Conservation (phyloP, 768 basidiomycete species). For the Mycena metata region DNA sequence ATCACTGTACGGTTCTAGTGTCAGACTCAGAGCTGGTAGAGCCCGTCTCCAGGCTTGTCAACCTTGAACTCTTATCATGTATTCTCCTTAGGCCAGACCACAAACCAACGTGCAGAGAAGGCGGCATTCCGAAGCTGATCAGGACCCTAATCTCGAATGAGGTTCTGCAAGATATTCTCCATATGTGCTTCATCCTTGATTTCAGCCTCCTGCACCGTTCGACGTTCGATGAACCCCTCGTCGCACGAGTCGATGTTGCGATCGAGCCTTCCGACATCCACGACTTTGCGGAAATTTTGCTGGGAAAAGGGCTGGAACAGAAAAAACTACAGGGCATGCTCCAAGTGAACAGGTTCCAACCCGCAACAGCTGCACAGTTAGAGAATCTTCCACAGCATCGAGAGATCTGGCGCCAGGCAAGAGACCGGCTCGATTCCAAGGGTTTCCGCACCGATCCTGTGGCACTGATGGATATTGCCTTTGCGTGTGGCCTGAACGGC, state of each 20-base stretch:
- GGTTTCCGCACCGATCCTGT: conserved; percentile 1
- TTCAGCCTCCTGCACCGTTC: conserved; percentile 15
- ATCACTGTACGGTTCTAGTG: conserved; percentile 23
- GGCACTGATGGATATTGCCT: background rate
- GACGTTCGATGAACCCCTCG: background rate
- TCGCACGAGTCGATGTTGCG: conserved; percentile 16
- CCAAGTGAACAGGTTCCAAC: conserved; percentile 15
- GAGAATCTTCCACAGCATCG: conserved; percentile 7
- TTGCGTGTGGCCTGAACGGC: background rate
- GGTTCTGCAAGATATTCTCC: conserved; percentile 10
- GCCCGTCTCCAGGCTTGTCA: conserved; percentile 14
- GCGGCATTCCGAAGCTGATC: conserved; percentile 22
- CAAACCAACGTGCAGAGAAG: conserved; percentile 16
- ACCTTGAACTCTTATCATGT: conserved; percentile 20
- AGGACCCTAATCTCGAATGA: conserved; percentile 15
- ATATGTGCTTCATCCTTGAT: conserved; percentile 16
- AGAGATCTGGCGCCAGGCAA: background rate
- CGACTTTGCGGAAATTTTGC: conserved; percentile 14
- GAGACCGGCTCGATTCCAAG: background rate
- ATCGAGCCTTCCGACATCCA: conserved; percentile 18
- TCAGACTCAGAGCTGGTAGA: conserved; percentile 14
- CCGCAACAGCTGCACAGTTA: conserved; percentile 8
- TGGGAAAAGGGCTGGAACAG: conserved; percentile 7
- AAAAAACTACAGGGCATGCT: conserved; percentile 19
- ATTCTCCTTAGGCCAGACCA: conserved; percentile 20